These are phyloP conservation scores for Neonectria neomacrospora DNA, from an alignment of 2,329 filamentous ascomycete genomes.

Conservation along the genomic window DNA sequence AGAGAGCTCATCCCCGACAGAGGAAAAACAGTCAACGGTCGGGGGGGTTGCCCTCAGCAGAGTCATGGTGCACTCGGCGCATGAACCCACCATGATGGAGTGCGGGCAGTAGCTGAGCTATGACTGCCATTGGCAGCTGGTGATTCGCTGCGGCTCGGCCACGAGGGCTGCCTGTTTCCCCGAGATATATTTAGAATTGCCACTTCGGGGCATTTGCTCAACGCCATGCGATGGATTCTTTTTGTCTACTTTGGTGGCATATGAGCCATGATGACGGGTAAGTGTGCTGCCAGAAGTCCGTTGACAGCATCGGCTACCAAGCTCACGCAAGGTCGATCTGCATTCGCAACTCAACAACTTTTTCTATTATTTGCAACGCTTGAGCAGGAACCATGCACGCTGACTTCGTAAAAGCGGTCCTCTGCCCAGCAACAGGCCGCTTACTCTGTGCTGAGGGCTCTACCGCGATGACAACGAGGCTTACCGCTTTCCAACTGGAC, in stretches of 20 bases:
- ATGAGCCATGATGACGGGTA: slow-evolving; percentile 15
- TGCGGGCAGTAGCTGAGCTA: slow-evolving; percentile 13
- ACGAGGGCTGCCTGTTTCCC: slow-evolving; percentile 23
- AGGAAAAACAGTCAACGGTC: slow-evolving; percentile 5
- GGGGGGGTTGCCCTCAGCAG: not conserved
- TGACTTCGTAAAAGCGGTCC: not conserved
- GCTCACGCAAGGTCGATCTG: not conserved
- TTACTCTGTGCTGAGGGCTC: not conserved
- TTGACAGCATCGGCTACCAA: not conserved
- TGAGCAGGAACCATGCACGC: not conserved
- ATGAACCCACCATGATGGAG: slow-evolving; percentile 34
- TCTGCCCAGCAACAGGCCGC: not conserved
- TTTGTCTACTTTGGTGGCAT: slow-evolving; percentile 15
- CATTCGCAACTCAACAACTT: not conserved
- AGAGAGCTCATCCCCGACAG: slow-evolving; percentile 4
- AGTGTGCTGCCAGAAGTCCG: slow-evolving; percentile 2
- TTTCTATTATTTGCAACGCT: not conserved
- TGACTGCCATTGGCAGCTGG: slow-evolving; percentile 9
- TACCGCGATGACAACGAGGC: not conserved
- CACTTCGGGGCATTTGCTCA: slow-evolving; percentile 12
- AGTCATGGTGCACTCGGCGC: slow-evolving; percentile 9
- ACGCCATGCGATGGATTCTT: slow-evolving; percentile 2
- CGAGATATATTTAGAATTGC: slow-evolving; percentile 40
- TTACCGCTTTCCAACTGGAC: not conserved
- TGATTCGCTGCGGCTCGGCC: slow-evolving; percentile 31